Evolutionary conservation across 2,329 filamentous ascomycete species (phyloP).

Genomic region (Colletotrichum graminicola): DNA sequence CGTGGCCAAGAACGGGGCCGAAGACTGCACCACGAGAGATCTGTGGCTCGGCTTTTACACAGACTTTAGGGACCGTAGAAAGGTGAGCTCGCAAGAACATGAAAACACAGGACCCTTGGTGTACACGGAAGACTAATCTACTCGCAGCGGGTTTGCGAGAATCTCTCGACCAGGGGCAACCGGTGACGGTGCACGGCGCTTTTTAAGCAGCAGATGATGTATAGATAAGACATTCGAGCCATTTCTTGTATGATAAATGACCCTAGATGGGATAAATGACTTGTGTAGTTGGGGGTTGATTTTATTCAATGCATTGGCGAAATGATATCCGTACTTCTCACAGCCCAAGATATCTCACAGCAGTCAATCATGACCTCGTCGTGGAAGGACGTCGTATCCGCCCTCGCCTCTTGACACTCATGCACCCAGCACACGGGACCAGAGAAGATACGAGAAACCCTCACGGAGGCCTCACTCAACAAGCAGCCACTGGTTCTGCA

Average conservation of each 20-base stretch:
- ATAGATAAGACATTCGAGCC: too few species aligned
- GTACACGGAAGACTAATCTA: not conserved
- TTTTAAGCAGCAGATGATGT: not conserved
- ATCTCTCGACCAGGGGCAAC: not conserved
- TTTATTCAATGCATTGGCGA: too few species aligned
- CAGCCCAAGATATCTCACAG: not conserved
- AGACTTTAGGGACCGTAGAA: conserved; percentile 38
- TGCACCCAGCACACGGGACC: too few species aligned
- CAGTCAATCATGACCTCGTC: too few species aligned
- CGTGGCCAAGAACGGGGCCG: conserved; percentile 1
- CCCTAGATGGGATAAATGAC: not conserved
- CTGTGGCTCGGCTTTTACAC: conserved; percentile 40
- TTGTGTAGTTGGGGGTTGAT: not conserved
- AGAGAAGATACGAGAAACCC: too few species aligned
- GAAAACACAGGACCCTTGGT: too few species aligned
- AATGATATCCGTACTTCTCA: not conserved
- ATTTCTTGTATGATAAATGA: too few species aligned
- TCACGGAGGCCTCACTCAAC: too few species aligned
- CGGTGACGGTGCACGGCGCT: not conserved
- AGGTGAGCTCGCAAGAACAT: not conserved
- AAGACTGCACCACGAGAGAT: conserved; percentile 38
- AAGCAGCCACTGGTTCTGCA: too few species aligned
- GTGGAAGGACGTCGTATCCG: too few species aligned
- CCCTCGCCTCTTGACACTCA: too few species aligned
- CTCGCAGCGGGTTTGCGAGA: not conserved